phyloP scores from a whole-genome alignment of 208 protist species.

The Leishmania turanica region DNA sequence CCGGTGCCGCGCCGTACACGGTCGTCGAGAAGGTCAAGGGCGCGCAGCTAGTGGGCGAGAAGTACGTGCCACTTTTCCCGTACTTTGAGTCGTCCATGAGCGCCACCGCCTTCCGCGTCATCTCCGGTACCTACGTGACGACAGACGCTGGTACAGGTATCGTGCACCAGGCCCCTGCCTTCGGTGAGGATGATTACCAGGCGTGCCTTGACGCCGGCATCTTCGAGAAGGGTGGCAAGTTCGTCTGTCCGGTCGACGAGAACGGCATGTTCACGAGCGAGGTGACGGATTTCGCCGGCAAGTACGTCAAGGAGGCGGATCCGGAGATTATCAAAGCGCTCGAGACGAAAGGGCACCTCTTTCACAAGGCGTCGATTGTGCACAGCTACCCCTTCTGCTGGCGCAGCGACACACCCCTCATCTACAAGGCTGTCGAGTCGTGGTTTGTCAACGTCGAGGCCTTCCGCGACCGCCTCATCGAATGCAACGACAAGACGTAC shows the following conservation, averaged over 20 bases:
- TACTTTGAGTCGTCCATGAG: constrained; percentile 93
- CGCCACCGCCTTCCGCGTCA: constrained; percentile 91
- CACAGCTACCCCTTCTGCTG: constrained; percentile 99
- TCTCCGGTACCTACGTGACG: constrained; percentile 97
- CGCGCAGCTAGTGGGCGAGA: constrained; percentile 83
- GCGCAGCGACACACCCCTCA: constrained; percentile 98
- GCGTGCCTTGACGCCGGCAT: constrained; percentile 96
- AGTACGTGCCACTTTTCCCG: constrained; percentile 97
- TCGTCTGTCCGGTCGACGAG: constrained; percentile 99
- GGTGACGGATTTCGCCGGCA: constrained; percentile 96
- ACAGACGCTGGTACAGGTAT: constrained; percentile 99
- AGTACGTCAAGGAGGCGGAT: constrained; percentile 98
- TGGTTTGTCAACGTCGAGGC: constrained; percentile 99
- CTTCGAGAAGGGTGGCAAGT: constrained; percentile 77
- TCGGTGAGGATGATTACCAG: constrained; percentile 99
- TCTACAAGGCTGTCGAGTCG: constrained; percentile 98
- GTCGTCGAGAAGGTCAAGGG: constrained; percentile 91
- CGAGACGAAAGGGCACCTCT: constrained; percentile 91
- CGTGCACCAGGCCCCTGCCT: constrained; percentile 99
- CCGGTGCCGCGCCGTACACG: constrained; percentile 52
- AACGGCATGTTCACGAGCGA: constrained; percentile 96
- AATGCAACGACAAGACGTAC: constrained; percentile 95
- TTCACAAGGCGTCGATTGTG: constrained; percentile 88
- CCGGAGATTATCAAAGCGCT: constrained; percentile 95
- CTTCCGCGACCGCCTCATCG: constrained; percentile 96